These are phyloP conservation scores for Cyberlindnera veronae DNA, from an alignment of 805 yeast species.

Conservation along the genomic window DNA sequence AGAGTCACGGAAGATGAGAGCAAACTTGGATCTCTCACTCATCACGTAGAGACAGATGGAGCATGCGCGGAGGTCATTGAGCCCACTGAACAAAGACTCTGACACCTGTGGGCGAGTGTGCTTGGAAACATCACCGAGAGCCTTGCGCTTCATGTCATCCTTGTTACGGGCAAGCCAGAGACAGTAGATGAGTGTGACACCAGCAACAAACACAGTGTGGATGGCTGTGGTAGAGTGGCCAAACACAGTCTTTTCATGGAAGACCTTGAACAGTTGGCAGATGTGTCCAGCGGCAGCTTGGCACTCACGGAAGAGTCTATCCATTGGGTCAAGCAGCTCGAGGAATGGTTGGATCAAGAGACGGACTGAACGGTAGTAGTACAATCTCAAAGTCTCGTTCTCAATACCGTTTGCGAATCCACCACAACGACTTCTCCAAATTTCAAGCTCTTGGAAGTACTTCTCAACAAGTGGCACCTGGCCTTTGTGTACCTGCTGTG, in stretches of 20 bases:
- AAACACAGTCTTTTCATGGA: conserved; percentile 56
- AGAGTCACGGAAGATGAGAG: conserved; percentile 59
- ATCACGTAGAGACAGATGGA: conserved; percentile 60
- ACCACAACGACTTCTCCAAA: conserved; percentile 54
- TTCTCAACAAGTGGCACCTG: conserved; percentile 50
- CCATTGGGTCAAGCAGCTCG: conserved; percentile 58
- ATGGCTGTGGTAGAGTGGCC: conserved; percentile 67
- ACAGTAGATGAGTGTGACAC: conserved; percentile 63
- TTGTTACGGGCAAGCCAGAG: conserved; percentile 62
- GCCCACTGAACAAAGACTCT: conserved; percentile 48
- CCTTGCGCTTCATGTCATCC: conserved; percentile 52
- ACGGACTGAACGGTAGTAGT: conserved; percentile 59
- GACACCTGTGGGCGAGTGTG: conserved; percentile 59
- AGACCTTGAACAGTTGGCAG: conserved; percentile 59
- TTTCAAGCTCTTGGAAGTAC: conserved; percentile 50
- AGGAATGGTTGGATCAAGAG: conserved; percentile 60
- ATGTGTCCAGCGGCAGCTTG: conserved; percentile 72
- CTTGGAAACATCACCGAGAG: conserved; percentile 53
- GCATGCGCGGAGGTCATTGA: conserved; percentile 64
- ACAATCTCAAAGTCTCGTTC: conserved; percentile 54
- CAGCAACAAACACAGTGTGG: conserved; percentile 66
- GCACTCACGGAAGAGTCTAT: conserved; percentile 58
- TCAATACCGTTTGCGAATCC: conserved; percentile 48
- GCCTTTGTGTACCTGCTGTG: conserved; percentile 17
- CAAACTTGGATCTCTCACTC: conserved; percentile 63